Evolutionary conservation across 192 early-diverging fungal genomes (phyloP).

Genomic region (Coemansia sp.): DNA sequence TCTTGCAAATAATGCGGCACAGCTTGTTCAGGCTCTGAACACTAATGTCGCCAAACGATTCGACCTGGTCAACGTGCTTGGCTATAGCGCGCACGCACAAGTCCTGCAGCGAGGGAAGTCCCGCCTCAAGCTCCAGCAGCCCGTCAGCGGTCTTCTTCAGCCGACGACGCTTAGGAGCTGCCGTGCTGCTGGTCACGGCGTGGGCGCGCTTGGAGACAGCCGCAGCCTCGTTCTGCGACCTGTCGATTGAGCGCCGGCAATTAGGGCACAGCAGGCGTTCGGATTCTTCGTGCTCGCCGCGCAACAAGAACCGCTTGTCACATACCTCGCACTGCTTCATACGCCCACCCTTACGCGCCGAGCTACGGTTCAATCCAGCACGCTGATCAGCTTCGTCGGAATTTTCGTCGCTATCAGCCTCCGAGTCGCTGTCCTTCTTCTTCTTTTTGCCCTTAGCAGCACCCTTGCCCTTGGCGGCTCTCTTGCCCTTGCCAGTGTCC

Average conservation of each 20-base stretch:
- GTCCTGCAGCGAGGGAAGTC: conserved; percentile 65
- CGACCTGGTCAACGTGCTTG: conserved; percentile 76
- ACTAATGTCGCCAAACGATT: conserved; percentile 83
- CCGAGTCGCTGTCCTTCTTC: conserved; percentile 19
- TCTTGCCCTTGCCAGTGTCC: conserved; percentile 6
- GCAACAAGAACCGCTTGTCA: conserved; percentile 38
- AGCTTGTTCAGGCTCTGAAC: conserved; percentile 69
- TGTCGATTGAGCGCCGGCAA: conserved; percentile 46
- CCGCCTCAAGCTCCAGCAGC: conserved; percentile 57
- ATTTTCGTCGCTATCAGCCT: conserved; percentile 1
- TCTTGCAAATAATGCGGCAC: conserved; percentile 76
- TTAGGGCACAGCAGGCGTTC: conserved; percentile 28
- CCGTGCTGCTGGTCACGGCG: background rate
- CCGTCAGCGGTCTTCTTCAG: conserved; percentile 52
- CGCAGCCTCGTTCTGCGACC: conserved; percentile 8
- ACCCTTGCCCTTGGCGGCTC: conserved; percentile 9
- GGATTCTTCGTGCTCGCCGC: conserved; percentile 19
- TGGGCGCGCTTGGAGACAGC: conserved; percentile 24
- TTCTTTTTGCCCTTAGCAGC: conserved; percentile 22
- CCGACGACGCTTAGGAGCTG: conserved; percentile 11
- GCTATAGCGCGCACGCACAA: conserved; percentile 73
- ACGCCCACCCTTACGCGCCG: conserved; percentile 50
- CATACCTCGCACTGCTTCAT: conserved; percentile 52
- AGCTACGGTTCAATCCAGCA: conserved; percentile 38
- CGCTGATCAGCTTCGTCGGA: conserved; percentile 29